Conservation (phyloP, 192 early-diverging fungal species). For the Spizellomyces sp. region DNA sequence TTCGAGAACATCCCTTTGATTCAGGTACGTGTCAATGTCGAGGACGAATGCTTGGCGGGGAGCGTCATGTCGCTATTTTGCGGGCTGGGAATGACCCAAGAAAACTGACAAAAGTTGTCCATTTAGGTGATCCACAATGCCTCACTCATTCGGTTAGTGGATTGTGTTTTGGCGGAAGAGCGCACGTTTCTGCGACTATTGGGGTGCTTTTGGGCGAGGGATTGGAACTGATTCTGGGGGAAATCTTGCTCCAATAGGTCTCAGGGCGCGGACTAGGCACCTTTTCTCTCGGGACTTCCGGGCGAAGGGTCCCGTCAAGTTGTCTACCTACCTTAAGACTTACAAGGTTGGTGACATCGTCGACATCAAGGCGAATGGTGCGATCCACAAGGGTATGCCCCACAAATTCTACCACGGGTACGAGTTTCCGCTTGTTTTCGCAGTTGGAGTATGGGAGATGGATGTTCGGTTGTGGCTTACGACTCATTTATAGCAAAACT, state of each 20-base stretch:
- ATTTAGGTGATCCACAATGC: conserved; percentile 33
- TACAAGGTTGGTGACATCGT: conserved; percentile 99
- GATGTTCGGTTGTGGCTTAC: background rate
- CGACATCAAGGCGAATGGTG: conserved; percentile 99
- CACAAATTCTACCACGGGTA: conserved; percentile 99
- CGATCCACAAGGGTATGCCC: conserved; percentile 99
- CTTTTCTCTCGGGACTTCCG: conserved; percentile 98
- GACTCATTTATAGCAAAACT: conserved; percentile 70
- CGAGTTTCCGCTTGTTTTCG: conserved; percentile 11
- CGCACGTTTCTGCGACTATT: background rate
- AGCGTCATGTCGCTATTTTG: background rate
- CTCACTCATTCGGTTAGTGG: conserved; percentile 46
- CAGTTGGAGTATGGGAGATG: background rate
- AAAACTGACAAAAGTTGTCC: background rate
- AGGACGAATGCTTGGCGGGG: background rate
- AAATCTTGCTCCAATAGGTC: conserved; percentile 40
- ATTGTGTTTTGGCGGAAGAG: background rate
- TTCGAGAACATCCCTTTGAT: conserved; percentile 13
- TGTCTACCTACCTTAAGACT: conserved; percentile 97
- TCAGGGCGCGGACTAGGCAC: conserved; percentile 97
- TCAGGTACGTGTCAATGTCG: background rate
- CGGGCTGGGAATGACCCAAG: background rate
- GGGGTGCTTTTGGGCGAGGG: background rate
- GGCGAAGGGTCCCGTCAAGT: conserved; percentile 85
- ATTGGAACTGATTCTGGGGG: background rate